A percentile compares a stretch with the other conserved stretches of the same genome.
Conservation (phyloP, 495 filamentous ascomycete genomes). For the Coniosporium apollinis region DNA sequence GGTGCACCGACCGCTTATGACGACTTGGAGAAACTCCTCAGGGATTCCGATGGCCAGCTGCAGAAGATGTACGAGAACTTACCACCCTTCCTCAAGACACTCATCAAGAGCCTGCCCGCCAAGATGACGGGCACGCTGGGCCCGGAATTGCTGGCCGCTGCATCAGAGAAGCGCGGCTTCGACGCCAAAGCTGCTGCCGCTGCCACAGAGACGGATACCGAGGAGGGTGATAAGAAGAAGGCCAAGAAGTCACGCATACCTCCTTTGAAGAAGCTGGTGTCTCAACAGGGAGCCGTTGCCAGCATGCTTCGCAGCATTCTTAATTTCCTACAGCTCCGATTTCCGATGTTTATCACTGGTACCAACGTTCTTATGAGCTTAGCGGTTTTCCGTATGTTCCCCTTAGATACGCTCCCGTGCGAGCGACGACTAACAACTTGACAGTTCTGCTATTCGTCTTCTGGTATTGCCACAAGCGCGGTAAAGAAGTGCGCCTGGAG, state of each 20-base stretch:
- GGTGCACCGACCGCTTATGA: conserved; percentile 85
- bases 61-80: conserved; percentile 60
- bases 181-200: conserved; percentile 19
- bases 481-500: conserved; percentile 63
- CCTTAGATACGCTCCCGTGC: neutral
- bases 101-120: conserved; percentile 69
- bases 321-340: conserved; percentile 64
- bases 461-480: conserved; percentile 96
- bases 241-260: conserved; percentile 29
- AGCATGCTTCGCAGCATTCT: conserved; percentile 72
- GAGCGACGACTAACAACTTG: conserved; percentile 2
- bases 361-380: conserved; percentile 79
- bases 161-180: conserved; percentile 51
- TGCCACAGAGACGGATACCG: conserved; percentile 25
- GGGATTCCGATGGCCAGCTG: conserved; percentile 59
- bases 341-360: conserved; percentile 64
- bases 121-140: conserved; percentile 59
- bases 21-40: conserved; percentile 69
- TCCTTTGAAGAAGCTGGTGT: conserved; percentile 61
- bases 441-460: conserved; percentile 75
- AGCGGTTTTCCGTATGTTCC: conserved; percentile 57
- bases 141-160: conserved; percentile 64
- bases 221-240: conserved; percentile 32
- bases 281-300: conserved; percentile 68
- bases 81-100: conserved; percentile 67